Percentiles rank a stretch among this genome's conserved stretches.
Evolutionary conservation across 2,329 filamentous ascomycete species (phyloP).

Genomic region (Akanthomyces lecanii): DNA sequence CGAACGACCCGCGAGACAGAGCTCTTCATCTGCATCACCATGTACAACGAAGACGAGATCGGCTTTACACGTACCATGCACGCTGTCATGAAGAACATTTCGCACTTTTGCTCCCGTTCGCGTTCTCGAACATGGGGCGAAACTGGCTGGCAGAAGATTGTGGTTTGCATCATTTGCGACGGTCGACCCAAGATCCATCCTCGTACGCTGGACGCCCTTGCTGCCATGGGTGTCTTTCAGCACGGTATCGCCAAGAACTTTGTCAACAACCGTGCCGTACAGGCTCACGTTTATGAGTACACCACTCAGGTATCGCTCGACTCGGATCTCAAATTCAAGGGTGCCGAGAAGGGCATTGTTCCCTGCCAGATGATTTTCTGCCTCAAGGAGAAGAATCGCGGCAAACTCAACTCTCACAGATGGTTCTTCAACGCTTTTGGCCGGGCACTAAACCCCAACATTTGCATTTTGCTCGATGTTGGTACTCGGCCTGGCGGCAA

Average conservation of each 20-base stretch:
- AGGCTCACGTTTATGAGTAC: slow-evolving; percentile 97
- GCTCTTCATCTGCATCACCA: slow-evolving; percentile 93
- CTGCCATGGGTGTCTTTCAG: slow-evolving; percentile 96
- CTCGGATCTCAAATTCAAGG: slow-evolving; percentile 95
- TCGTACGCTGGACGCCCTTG: slow-evolving; percentile 86
- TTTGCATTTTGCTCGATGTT: slow-evolving; percentile 94
- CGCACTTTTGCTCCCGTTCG: slow-evolving; percentile 88
- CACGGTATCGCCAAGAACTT: slow-evolving; percentile 98
- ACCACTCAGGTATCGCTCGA: slow-evolving; percentile 97
- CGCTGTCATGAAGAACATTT: slow-evolving; percentile 96
- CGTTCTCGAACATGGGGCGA: slow-evolving; percentile 97
- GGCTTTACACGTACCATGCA: slow-evolving; percentile 98
- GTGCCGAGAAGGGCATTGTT: slow-evolving; percentile 97
- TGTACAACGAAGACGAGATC: slow-evolving; percentile 99
- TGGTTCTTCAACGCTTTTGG: slow-evolving; percentile 99
- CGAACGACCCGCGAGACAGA: slow-evolving; percentile 83
- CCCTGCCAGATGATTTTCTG: slow-evolving; percentile 99
- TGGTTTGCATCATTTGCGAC: slow-evolving; percentile 94
- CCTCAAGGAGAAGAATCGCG: slow-evolving; percentile 93
- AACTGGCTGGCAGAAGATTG: slow-evolving; percentile 97
- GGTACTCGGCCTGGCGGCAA: slow-evolving; percentile 86
- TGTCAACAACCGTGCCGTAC: slow-evolving; percentile 93
- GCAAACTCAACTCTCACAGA: slow-evolving; percentile 96
- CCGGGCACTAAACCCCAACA: slow-evolving; percentile 84
- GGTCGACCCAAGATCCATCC: slow-evolving; percentile 87